phyloP scores from a whole-genome alignment of 2,329 filamentous ascomycete species.

The Grosmannia clavigera region DNA sequence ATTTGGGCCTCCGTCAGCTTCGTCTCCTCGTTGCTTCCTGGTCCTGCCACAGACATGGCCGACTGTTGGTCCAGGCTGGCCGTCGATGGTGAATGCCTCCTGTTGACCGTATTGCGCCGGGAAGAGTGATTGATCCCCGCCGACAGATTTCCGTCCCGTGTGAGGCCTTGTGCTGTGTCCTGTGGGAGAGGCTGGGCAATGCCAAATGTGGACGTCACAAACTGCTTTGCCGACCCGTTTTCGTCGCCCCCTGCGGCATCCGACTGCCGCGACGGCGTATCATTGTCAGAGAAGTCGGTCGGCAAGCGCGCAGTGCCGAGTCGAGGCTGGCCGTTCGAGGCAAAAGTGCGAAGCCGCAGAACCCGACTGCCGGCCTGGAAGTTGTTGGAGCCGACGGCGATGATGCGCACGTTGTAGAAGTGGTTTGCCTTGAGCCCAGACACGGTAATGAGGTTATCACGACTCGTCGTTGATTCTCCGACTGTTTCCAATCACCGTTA shows the following conservation, averaged over 20 bases:
- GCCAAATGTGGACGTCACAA: conserved; percentile 10
- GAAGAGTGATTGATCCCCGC: conserved; percentile 13
- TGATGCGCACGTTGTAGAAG: conserved; percentile 87
- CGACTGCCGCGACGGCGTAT: conserved; percentile 27
- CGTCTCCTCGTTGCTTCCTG: conserved; percentile 24
- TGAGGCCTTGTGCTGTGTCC: conserved; percentile 31
- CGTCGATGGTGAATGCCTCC: conserved; percentile 64
- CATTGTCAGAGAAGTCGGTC: conserved; percentile 41
- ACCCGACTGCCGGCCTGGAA: conserved; percentile 84
- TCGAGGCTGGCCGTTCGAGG: conserved; percentile 49
- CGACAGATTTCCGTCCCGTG: conserved; percentile 48
- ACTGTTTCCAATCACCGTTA: conserved; percentile 35
- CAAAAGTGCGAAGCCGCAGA: conserved; percentile 70
- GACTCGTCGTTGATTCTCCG: conserved; percentile 64
- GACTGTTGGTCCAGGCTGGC: conserved; percentile 37
- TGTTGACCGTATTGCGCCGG: conserved; percentile 57
- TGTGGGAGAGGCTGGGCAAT: conserved; percentile 5
- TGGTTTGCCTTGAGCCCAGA: conserved; percentile 74
- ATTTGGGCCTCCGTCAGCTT: conserved; percentile 54
- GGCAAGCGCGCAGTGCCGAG: conserved; percentile 44
- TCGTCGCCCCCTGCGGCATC: conserved; percentile 37
- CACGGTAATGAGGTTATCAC: conserved; percentile 82
- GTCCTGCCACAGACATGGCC: background rate
- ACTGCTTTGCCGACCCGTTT: conserved; percentile 20
- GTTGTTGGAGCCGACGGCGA: conserved; percentile 81